Percentiles rank a stretch among this genome's conserved stretches.
Evolutionary conservation across 495 filamentous ascomycete species (phyloP).

Genomic region (Sordaria brevicollis): DNA sequence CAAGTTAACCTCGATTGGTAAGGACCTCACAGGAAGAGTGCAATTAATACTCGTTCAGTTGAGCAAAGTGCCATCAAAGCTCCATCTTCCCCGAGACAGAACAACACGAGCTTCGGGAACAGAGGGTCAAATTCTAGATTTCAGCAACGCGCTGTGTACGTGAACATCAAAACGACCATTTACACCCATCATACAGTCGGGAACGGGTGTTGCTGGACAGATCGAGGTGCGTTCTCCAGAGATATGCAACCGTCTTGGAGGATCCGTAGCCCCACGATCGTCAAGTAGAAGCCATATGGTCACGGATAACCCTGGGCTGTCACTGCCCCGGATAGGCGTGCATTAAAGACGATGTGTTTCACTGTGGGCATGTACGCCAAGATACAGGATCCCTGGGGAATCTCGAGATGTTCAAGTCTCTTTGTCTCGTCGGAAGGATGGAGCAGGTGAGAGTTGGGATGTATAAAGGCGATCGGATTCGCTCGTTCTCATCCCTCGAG

Average conservation of each 20-base stretch:
- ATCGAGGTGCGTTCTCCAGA: background rate
- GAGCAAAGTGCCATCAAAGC: background rate
- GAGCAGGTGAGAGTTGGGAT: background rate
- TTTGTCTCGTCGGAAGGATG: background rate
- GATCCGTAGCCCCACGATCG: background rate
- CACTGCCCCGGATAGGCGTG: background rate
- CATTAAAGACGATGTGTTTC: slow-evolving; percentile 6
- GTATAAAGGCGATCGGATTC: background rate
- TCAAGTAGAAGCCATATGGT: background rate
- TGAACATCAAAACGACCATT: background rate
- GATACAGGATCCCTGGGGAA: background rate
- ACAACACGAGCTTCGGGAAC: background rate
- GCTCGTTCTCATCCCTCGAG: background rate
- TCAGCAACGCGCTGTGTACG: background rate
- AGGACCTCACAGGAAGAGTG: too few species aligned
- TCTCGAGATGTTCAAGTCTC: background rate
- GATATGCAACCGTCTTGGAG: background rate
- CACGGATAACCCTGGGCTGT: background rate
- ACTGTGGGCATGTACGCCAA: slow-evolving; percentile 12
- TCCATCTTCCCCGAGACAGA: background rate
- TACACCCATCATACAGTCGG: background rate
- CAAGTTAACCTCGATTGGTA: too few species aligned
- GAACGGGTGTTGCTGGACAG: background rate
- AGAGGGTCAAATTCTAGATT: background rate
- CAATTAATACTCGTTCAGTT: background rate